These are phyloP conservation scores for Neocucurbitaria cava DNA, from an alignment of 2,329 filamentous ascomycete species.

Conservation along the genomic window DNA sequence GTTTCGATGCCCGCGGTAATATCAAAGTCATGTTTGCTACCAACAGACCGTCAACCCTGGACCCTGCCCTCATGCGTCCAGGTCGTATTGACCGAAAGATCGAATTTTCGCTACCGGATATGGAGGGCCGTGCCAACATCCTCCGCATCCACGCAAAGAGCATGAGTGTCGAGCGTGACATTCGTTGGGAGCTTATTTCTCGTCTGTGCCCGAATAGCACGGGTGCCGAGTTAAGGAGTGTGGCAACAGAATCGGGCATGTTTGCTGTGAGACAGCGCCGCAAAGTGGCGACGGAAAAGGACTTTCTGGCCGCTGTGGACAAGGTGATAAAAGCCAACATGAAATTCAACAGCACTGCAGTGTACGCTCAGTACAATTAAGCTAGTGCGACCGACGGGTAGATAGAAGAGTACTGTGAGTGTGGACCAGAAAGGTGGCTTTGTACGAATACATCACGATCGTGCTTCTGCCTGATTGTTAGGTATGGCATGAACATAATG, in stretches of 20 bases:
- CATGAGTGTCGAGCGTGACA: conserved; percentile 98
- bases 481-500: not conserved
- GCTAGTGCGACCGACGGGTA: not conserved
- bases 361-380: conserved; percentile 99
- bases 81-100: conserved; percentile 99
- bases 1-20: conserved; percentile 94
- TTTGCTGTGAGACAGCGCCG: conserved; percentile 92
- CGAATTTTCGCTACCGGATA: conserved; percentile 95
- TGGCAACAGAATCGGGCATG: conserved; percentile 98
- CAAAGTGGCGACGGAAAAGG: conserved; percentile 99
- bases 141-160: conserved; percentile 98
- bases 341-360: conserved; percentile 99
- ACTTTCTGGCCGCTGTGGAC: conserved; percentile 96
- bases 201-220: conserved; percentile 96
- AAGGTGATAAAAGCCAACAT: conserved; percentile 99
- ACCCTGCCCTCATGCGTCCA: conserved; percentile 96
- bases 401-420: not conserved
- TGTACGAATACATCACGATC: not conserved
- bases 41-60: conserved; percentile 92
- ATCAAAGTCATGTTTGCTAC: conserved; percentile 99
- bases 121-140: conserved; percentile 97
- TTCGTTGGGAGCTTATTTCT: conserved; percentile 98
- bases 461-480: not conserved
- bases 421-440: not conserved
- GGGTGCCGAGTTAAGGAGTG: conserved; percentile 92